Evolutionary conservation across 306 rosid genomes (phyloP), one percentile per base, ranked within the genome.

Genomic region (Vigna reflexopilosa): DNA sequence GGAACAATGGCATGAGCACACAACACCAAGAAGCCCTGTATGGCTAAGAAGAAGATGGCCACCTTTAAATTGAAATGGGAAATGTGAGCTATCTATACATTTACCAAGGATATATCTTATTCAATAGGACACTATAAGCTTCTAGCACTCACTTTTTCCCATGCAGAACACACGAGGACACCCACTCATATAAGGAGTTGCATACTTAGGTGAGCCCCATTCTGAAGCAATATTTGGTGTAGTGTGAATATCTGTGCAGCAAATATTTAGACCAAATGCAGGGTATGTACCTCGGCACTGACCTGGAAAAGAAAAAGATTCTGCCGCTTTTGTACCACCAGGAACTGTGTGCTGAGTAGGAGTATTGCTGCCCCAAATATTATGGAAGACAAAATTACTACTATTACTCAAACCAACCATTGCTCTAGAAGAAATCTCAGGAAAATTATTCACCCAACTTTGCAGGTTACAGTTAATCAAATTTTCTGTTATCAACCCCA

Each of bases 1-100:
- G 66, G 78, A 54, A 80, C 13, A 65, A 56, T 90, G 96, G 80
- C 96, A 90, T 44, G 87, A 87, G 84, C 91, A 90, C 80, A 90
- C 88, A 83, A 88, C 82, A 73, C 93, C 93, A 80, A 84, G 84
- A 75, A 80, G 81, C 51, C 84, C 84, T 34, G 82, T 84, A 67
- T 75, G 80, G 76, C 87, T 84, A 48, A 84, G 67, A 75, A 84
- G 87, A 62, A 84, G 84, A 64, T 75, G 61, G 54, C 87, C 87
- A 75, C 82, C 87, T 84, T 78, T n/a, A 68, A 62, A 70, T 44
- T 24, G 47, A 75, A 66, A 83, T 56, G 14, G 48, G 40, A 79
- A 80, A 70, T 61, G 72, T 73, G 47, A 84, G 72, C 59, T 63
- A 56, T 75, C 72, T 70, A 75, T 30, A 52, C 47, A 75, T 24